Base-by-base conservation (phyloP, 2,329 filamentous ascomycete species). In the Nothomitra cinnamomea region DNA sequence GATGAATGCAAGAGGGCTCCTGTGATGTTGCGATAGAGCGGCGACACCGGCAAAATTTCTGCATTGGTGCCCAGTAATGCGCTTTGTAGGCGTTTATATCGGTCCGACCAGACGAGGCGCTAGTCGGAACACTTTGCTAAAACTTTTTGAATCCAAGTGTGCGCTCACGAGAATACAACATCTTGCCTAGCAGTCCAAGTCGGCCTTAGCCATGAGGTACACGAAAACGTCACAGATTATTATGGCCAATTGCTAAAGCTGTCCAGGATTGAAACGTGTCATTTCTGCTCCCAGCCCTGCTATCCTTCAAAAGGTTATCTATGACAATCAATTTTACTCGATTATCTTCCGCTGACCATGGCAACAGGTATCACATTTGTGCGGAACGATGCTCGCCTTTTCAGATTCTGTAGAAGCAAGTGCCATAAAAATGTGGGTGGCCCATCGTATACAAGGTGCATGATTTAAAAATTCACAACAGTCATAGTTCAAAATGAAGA, bases 401-500 rank as follows among this genome's bases (percentile, higher is more conserved):
- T 84, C 67, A 72, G 76, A 52, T 85, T 84, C 69, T 84, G 81
- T 71, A 75, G 79, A 51, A 60, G 58, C 32, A 67, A 79, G 67
- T 79, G 77, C 67, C 76, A 77, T 66, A 72, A 73, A 63, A 83
- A 81, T 69, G 71, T 73, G 62, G 58, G 67, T 52, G 10, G 1
- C 15, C 15, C 22, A 13, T 17, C 36, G 12, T 13, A n/a, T 40
- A 13, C 35, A 21, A 43, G 13, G 3, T n/a, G 21, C 13, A 1
- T n/a, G 19, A 7, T n/a, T n/a, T 2, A 47, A 17, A 15, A 50
- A 53, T 54, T 58, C 45, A 57, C 25, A 12, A 7, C 47, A 10
- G n/a, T 28, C 4, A 51, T 59, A 80, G 75, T 94, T 94, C 79
- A 92, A 94, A 72, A 94, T 94, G 87, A 95, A 95, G 84, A 83